Evolutionary conservation across 495 filamentous ascomycete genomes (phyloP).

Genomic region (Filosporella fistucella): DNA sequence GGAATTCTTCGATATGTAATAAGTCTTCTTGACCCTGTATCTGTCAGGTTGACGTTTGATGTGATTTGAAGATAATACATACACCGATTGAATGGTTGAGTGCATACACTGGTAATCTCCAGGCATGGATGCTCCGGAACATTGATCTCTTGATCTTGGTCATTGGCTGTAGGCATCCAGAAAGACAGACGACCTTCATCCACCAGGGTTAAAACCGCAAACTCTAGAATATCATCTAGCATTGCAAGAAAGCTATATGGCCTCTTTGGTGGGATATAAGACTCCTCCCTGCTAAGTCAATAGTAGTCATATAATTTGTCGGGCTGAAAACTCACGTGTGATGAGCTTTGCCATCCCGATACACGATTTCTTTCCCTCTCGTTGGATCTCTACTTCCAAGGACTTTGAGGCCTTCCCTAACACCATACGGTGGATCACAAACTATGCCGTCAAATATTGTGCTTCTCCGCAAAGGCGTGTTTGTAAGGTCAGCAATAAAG

Average conservation of each 20-base stretch:
- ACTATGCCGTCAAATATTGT: constrained; percentile 82
- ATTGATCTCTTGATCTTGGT: constrained; percentile 61
- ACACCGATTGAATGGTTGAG: constrained; percentile 81
- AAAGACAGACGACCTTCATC: constrained; percentile 77
- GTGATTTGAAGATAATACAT: constrained; percentile 35
- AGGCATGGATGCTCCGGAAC: constrained; percentile 76
- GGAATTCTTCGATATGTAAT: constrained; percentile 77
- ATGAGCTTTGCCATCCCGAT: constrained; percentile 64
- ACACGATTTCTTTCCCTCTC: constrained; percentile 50
- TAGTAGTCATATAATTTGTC: neutral
- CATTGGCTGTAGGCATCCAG: constrained; percentile 96
- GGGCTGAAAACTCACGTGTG: constrained; percentile 47
- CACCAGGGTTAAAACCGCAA: constrained; percentile 75
- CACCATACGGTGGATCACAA: constrained; percentile 98
- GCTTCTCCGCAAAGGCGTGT: constrained; percentile 66
- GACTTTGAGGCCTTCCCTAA: constrained; percentile 86
- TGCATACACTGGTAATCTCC: constrained; percentile 71
- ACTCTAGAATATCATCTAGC: constrained; percentile 83
- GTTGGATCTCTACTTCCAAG: constrained; percentile 71
- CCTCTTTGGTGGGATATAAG: constrained; percentile 84
- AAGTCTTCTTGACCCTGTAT: constrained; percentile 74
- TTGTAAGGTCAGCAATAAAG: constrained; percentile 85
- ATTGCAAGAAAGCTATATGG: constrained; percentile 89
- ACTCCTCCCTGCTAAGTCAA: constrained; percentile 46
- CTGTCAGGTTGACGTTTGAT: constrained; percentile 6